Evolutionary conservation across 192 early-diverging fungal species (phyloP).

Genomic region (Entomortierella chlamydospora): DNA sequence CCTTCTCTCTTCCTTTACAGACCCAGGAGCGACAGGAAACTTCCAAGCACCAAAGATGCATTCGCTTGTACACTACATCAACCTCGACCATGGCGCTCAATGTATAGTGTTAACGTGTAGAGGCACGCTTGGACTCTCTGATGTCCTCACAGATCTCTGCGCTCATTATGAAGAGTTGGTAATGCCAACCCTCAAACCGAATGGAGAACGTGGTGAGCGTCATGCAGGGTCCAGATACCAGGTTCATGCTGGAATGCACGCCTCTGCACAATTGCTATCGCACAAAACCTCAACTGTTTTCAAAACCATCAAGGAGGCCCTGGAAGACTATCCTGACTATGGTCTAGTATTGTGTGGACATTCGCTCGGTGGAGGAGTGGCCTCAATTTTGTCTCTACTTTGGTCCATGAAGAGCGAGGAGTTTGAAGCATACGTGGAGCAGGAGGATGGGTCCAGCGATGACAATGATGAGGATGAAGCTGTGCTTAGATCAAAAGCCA

Average conservation of each 20-base stretch:
- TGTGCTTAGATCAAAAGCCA: conserved; percentile 4
- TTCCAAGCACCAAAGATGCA: conserved; percentile 70
- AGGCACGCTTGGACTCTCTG: conserved; percentile 88
- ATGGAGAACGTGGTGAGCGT: conserved; percentile 20
- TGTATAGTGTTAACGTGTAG: conserved; percentile 86
- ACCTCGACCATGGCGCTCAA: conserved; percentile 82
- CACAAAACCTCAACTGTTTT: conserved; percentile 74
- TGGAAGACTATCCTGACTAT: conserved; percentile 81
- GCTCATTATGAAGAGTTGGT: conserved; percentile 75
- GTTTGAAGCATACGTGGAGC: conserved; percentile 43
- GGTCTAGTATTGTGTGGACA: conserved; percentile 89
- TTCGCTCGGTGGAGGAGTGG: conserved; percentile 90
- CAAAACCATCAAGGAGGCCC: conserved; percentile 75
- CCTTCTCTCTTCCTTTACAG: conserved; percentile 75
- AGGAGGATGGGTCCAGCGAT: conserved; percentile 48
- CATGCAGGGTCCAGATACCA: conserved; percentile 48
- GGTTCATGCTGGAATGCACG: conserved; percentile 90
- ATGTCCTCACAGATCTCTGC: conserved; percentile 89
- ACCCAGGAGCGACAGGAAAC: conserved; percentile 46
- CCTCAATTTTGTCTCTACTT: conserved; percentile 77
- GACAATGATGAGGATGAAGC: conserved; percentile 52
- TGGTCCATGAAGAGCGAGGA: conserved; percentile 73
- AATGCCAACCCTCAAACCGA: conserved; percentile 49
- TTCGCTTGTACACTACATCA: conserved; percentile 83
- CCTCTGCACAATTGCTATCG: conserved; percentile 79